phyloP scores from a whole-genome alignment of 768 basidiomycete genomes.

The Pleurotus tuoliensis region DNA sequence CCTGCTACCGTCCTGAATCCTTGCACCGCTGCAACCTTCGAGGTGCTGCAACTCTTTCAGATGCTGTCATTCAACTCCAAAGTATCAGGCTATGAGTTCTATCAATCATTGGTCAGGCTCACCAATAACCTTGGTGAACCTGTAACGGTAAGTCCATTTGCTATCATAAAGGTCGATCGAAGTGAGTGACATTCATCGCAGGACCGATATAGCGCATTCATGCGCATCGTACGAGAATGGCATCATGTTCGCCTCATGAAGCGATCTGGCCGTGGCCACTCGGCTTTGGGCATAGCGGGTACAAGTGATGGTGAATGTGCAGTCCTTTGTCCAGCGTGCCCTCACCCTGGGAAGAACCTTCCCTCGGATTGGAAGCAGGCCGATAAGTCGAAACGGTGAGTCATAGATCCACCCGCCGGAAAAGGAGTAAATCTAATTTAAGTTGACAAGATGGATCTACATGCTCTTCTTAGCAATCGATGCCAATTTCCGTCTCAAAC shows the following conservation, averaged over 20 bases:
- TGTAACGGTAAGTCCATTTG: no score
- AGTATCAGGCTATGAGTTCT: not conserved
- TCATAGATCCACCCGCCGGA: not conserved
- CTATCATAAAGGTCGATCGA: no score
- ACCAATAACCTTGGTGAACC: no score
- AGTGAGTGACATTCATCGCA: not conserved
- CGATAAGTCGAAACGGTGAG: not conserved
- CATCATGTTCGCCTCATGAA: not conserved
- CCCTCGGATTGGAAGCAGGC: constrained; percentile 4
- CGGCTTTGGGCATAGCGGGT: constrained; percentile 7
- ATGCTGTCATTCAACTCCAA: constrained; percentile 11
- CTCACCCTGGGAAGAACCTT: constrained; percentile 17
- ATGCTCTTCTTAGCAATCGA: no score
- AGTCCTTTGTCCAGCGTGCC: constrained; percentile 18
- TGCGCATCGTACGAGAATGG: constrained; percentile 2
- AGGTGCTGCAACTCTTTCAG: constrained; percentile 11
- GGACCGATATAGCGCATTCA: not conserved
- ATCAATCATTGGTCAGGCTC: no score
- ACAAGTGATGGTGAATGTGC: constrained; percentile 16
- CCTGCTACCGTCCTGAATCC: constrained; percentile 13
- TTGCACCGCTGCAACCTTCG: constrained; percentile 11
- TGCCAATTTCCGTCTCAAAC: not conserved
- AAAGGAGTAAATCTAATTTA: no score
- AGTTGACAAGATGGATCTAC: no score
- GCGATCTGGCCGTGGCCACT: constrained; percentile 11